Evolutionary conservation across 208 protist species (phyloP), one percentile per base, ranked within the genome.

Genomic region (Angomonas deanei): DNA sequence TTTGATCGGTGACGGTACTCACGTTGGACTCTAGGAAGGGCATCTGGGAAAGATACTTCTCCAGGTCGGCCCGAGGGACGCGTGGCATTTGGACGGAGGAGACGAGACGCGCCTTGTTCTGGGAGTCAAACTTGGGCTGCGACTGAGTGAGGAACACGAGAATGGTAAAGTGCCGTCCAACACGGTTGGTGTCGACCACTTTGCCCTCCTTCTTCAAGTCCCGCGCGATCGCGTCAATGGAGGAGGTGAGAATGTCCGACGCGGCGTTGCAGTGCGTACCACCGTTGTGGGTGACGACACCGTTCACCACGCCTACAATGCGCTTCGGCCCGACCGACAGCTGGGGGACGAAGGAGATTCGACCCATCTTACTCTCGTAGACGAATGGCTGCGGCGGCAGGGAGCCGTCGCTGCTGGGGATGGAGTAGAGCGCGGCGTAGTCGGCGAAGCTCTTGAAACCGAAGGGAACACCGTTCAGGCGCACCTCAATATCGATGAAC

Each of bases 51-150:
- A 95, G 74, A 71, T 93, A 94, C 50, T 88, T 59, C 60, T 93
- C 87, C 17, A 97, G 90, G 5, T 97, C 94, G 8, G 67, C 59
- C 52, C 98, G 98, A 15, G 87, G 78, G 24, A 90, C 83, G 13
- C 84, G 74, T 31, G 89, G 85, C 81, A 94, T 88, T 6, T 68
- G 80, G 32, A 85, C 78, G 1, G 76, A 53, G 21, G 94, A 98
- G 0, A 94, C 98, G 52, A 99, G 90, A 5, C 90, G 92, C 47
- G 98, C 97, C 79, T 99, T 99, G 50, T 97, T 99, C 84, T 99
- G 98, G 34, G 97, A 98, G 76, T 99, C 98, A 80, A 99, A 99
- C 55, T 97, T 90, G 21, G 99, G 99, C 70, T 99, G 99, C 19
- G 97, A 90, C 68, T 99, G 98, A 17, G 99, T 78, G 27, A 92